Conservation (phyloP, 1,284 basidiomycete species). For the Fomitopsis betulina region DNA sequence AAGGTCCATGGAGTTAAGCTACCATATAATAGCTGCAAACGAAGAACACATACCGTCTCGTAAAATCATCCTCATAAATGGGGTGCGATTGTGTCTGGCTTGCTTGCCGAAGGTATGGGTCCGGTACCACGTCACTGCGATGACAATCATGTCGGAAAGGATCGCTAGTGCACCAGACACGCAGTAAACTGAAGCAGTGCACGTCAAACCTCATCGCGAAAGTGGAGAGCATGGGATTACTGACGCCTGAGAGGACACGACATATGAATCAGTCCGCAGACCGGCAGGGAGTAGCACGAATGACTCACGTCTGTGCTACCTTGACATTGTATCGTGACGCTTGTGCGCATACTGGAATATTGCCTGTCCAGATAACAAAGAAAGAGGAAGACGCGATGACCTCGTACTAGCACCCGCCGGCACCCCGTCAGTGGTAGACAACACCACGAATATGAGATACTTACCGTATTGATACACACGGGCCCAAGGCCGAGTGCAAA, state of each 20-base stretch:
- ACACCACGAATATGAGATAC: not conserved
- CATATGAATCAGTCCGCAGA: not conserved
- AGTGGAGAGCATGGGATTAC: not conserved
- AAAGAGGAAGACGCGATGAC: not conserved
- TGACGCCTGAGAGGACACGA: not conserved
- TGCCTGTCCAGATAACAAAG: not conserved
- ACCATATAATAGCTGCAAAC: not conserved
- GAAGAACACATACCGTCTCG: not conserved
- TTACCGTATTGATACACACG: not conserved
- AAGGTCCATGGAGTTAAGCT: not conserved
- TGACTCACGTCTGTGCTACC: not conserved
- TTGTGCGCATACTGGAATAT: not conserved
- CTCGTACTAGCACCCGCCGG: not conserved
- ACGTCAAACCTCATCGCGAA: not conserved
- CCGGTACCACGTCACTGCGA: not conserved
- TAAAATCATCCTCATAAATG: not conserved
- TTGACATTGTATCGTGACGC: not conserved
- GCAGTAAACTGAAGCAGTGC: not conserved
- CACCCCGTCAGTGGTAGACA: not conserved
- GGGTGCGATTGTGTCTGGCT: not conserved
- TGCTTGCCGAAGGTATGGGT: not conserved
- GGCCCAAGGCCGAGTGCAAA: not conserved
- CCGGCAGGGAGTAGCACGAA: too few species aligned
- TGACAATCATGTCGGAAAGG: not conserved
- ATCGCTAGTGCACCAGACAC: not conserved